Conservation (phyloP, 106 monocot genomes). For the Posidonia australis region DNA sequence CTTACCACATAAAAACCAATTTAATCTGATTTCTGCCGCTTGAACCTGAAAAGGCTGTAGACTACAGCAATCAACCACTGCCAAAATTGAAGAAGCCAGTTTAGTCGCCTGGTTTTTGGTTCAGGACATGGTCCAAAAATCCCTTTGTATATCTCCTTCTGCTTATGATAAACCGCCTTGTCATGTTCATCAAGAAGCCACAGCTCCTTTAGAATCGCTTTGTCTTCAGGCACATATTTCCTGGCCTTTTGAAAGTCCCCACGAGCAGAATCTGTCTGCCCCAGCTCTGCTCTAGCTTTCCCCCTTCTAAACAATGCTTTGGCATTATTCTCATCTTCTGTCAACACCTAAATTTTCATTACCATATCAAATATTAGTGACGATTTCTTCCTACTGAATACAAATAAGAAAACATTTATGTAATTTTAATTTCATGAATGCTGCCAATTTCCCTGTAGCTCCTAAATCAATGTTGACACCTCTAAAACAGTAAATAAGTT, state of each 20-base stretch:
- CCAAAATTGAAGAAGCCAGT: slow-evolving; percentile 42
- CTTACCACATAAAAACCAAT: background rate
- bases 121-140: slow-evolving; percentile 83
- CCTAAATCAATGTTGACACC: too few relatives aligned
- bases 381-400: too few relatives aligned
- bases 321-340: slow-evolving; percentile 80
- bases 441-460: too few relatives aligned
- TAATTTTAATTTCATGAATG: too few relatives aligned
- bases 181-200: slow-evolving; percentile 64
- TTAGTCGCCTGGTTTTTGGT: slow-evolving; percentile 27
- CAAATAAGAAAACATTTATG: too few relatives aligned
- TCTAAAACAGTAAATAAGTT: too few relatives aligned
- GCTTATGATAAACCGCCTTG: slow-evolving; percentile 83
- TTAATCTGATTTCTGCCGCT: slow-evolving; percentile 38
- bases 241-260: slow-evolving; percentile 76
- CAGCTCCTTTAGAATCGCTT: slow-evolving; percentile 53
- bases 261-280: slow-evolving; percentile 78
- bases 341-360: slow-evolving; percentile 39
- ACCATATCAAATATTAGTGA: background rate
- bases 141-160: slow-evolving; percentile 94
- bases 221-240: slow-evolving; percentile 63
- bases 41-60: slow-evolving; percentile 33
- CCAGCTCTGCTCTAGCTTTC: slow-evolving; percentile 80
- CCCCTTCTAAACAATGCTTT: slow-evolving; percentile 91
- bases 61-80: slow-evolving; percentile 51